Conservation (phyloP, 257 asterid species). For the Anisodus acutangulus region DNA sequence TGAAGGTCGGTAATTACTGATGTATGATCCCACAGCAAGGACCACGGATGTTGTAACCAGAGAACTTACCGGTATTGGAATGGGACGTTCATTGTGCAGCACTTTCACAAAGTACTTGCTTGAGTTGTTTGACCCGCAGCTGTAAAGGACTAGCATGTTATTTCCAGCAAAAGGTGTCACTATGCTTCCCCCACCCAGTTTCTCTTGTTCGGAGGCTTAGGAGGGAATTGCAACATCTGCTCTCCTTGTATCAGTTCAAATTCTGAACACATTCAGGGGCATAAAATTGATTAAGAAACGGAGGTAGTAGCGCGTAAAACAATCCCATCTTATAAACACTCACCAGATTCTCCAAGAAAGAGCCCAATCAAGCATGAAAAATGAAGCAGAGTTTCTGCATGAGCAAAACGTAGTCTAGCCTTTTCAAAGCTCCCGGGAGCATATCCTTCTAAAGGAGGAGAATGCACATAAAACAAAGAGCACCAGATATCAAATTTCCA, state of each 20-base stretch:
- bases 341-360: constrained; percentile 83
- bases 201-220: constrained; percentile 87
- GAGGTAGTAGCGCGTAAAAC: neutral
- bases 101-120: constrained; percentile 83
- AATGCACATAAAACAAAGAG: neutral
- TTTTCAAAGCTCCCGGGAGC: constrained; percentile 76
- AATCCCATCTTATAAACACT: constrained; percentile 38
- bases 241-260: constrained; percentile 70
- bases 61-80: constrained; percentile 71
- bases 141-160: constrained; percentile 77
- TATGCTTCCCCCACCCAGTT: constrained; percentile 70
- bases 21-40: neutral
- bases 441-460: constrained; percentile 40
- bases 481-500: neutral
- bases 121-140: constrained; percentile 65
- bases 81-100: constrained; percentile 82
- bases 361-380: constrained; percentile 98
- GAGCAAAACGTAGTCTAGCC: constrained; percentile 94
- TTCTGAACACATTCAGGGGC: constrained; percentile 51
- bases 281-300: constrained; percentile 27
- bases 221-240: constrained; percentile 73
- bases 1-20: neutral
- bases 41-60: neutral
- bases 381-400: constrained; percentile 96
- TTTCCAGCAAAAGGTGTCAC: constrained; percentile 95